Percentiles rank a stretch among this genome's conserved stretches.
Evolutionary conservation across 192 early-diverging fungal genomes (phyloP).

Genomic region (Backusella tarrabulga): DNA sequence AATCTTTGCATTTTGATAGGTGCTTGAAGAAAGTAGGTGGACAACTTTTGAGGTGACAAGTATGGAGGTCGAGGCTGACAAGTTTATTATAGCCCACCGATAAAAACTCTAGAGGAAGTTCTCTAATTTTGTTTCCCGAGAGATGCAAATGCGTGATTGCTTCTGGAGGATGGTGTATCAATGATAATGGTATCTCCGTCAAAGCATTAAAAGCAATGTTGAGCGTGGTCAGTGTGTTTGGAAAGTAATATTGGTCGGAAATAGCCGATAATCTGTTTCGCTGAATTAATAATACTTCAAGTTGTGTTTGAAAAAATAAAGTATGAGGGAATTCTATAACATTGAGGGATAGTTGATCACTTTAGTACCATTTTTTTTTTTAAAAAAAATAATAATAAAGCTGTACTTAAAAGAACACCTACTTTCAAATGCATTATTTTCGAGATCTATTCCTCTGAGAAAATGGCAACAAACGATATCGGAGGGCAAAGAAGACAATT

Average conservation of each 20-base stretch:
- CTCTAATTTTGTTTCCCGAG: conserved; percentile 39
- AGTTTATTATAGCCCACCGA: conserved; percentile 25
- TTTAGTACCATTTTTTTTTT: background rate
- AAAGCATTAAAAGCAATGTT: conserved; percentile 45
- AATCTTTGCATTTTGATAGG: conserved; percentile 14
- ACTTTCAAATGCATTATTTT: conserved; percentile 35
- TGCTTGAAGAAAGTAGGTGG: conserved; percentile 15
- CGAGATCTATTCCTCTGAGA: conserved; percentile 39
- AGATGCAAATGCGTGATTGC: conserved; percentile 37
- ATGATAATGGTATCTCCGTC: conserved; percentile 25
- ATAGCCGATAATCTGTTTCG: conserved; percentile 39
- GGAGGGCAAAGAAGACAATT: conserved; percentile 24
- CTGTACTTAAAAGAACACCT: background rate
- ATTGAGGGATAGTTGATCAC: too few species aligned
- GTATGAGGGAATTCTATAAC: conserved; percentile 31
- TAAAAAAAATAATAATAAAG: background rate
- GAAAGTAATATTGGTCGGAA: conserved; percentile 22
- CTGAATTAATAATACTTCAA: conserved; percentile 41
- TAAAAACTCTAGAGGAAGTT: conserved; percentile 30
- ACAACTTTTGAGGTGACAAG: conserved; percentile 30
- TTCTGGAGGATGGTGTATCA: conserved; percentile 25
- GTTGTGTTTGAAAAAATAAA: conserved; percentile 26
- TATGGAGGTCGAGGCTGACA: conserved; percentile 46
- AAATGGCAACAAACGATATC: conserved; percentile 33
- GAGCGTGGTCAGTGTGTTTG: conserved; percentile 31